Conservation (phyloP, 192 early-diverging fungal genomes). For the Coemansia biformis region DNA sequence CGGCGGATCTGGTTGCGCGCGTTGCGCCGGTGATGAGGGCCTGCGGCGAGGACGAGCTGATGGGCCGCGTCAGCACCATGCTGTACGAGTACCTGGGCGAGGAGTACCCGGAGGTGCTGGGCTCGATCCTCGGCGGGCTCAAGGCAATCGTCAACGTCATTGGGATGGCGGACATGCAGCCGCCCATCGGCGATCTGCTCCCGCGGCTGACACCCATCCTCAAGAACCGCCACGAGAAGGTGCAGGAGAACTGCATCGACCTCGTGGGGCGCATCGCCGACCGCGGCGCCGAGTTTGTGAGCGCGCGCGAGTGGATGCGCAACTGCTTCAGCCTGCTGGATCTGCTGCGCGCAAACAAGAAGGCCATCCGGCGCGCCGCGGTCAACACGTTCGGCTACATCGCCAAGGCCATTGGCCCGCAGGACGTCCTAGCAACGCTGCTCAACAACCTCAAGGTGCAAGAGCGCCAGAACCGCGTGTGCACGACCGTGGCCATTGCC, state of each 20-base stretch:
- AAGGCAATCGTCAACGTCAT: conserved; percentile 97
- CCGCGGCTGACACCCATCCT: conserved; percentile 97
- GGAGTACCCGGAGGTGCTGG: conserved; percentile 98
- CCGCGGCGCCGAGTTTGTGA: conserved; percentile 93
- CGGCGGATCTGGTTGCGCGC: conserved; percentile 91
- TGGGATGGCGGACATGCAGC: conserved; percentile 97
- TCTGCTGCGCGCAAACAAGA: conserved; percentile 93
- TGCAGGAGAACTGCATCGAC: conserved; percentile 89
- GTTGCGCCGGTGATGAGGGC: conserved; percentile 90
- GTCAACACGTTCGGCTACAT: conserved; percentile 99
- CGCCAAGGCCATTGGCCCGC: conserved; percentile 97
- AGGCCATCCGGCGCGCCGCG: conserved; percentile 90
- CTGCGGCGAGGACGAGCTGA: conserved; percentile 93
- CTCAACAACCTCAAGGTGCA: conserved; percentile 98
- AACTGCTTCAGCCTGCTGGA: conserved; percentile 98
- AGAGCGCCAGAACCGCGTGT: conserved; percentile 98
- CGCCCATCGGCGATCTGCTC: conserved; percentile 94
- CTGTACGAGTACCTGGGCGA: conserved; percentile 98
- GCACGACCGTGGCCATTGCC: conserved; percentile 97
- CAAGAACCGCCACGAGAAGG: conserved; percentile 95
- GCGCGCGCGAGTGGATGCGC: conserved; percentile 98
- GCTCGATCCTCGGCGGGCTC: conserved; percentile 85
- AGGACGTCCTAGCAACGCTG: conserved; percentile 96
- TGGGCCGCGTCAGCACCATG: conserved; percentile 87
- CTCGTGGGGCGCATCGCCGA: conserved; percentile 98